Evolutionary conservation across 2,329 filamentous ascomycete genomes (phyloP), one percentile per base, ranked within the genome.

Genomic region (Tolypocladium paradoxum): DNA sequence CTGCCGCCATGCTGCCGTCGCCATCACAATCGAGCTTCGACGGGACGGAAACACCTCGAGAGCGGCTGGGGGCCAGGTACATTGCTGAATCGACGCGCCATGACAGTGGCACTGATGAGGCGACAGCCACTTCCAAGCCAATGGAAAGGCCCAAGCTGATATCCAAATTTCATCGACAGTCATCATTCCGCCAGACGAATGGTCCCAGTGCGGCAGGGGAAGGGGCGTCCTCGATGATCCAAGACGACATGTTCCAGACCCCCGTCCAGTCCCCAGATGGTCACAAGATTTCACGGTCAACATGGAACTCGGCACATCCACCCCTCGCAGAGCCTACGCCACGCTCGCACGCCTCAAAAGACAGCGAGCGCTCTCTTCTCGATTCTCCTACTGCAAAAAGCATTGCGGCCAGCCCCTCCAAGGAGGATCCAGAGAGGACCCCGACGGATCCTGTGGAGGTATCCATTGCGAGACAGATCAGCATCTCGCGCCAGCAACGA

Each of bases 391-490:
- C n/a, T 20, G 27, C 27, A 20, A 33, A 9, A 6, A n/a, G 18
- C 43, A 20, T 4, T 14, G 43, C 29, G 18, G 43, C 45, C 45
- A 46, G 48, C 9, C 45, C 50, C 48, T 18, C 52, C 8, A 54
- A 62, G 22, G 55, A 61, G 8, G 58, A 60, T 2, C 59, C 51
- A 14, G 53, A 58, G 20, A 58, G 61, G 24, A 72, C 70, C 7
- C 65, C 79, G 16, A 75, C 76, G 57, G 75, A 75, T 45, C 79
- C 82, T 2, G 82, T 84, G 4, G 79, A 85, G 65, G 74, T 84
- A 47, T 85, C 82, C 2, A 86, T 87, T 58, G 83, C 83, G 0
- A 74, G 84, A 1, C 83, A 87, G 64, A 85, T 87, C 58, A 84
- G 79, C 58, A 72, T 87, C 29, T 84, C 82, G 14, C 71, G 77